Percentiles rank a stretch among this genome's conserved stretches.
These are phyloP conservation scores for Lactifluus piperatus DNA, from an alignment of 768 basidiomycete species.

Conservation along the genomic window DNA sequence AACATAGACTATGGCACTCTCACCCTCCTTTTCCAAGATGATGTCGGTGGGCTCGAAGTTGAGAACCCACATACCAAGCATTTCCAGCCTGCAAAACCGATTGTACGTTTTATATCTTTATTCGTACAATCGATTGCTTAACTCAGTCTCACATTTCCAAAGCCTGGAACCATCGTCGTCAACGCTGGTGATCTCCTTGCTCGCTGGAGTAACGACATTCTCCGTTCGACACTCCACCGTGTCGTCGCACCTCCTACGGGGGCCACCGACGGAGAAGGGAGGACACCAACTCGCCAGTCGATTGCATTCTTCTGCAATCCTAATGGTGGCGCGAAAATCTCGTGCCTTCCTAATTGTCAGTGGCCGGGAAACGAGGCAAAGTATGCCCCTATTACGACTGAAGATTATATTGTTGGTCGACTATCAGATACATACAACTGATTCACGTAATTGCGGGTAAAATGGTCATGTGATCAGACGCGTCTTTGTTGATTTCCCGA, in stretches of 20 bases:
- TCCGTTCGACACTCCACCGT: constrained; percentile 74
- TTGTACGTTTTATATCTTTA: constrained; percentile 42
- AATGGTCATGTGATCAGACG: constrained; percentile 19
- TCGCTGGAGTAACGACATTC: constrained; percentile 76
- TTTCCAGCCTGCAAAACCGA: constrained; percentile 66
- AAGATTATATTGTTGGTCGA: constrained; percentile 68
- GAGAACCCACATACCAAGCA: constrained; percentile 68
- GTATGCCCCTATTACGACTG: constrained; percentile 64
- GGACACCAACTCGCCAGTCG: constrained; percentile 63
- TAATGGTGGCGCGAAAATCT: constrained; percentile 56
- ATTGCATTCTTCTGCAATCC: constrained; percentile 88
- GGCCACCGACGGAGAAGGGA: constrained; percentile 39
- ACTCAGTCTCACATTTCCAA: neutral
- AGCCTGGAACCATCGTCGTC: constrained; percentile 77
- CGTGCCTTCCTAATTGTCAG: constrained; percentile 58
- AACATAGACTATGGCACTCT: constrained; percentile 67
- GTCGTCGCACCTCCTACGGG: constrained; percentile 66
- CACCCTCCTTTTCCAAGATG: constrained; percentile 75
- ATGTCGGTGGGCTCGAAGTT: constrained; percentile 78
- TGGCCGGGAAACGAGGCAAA: constrained; percentile 46
- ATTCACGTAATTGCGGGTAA: neutral
- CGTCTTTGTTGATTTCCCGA: constrained; percentile 17
- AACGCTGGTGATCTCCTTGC: constrained; percentile 76
- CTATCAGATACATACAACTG: constrained; percentile 47
- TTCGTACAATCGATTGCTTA: neutral